Percentiles rank a stretch among this genome's conserved stretches.
Evolutionary conservation across 805 yeast species (phyloP).

Genomic region (Starmerella etchellsii): DNA sequence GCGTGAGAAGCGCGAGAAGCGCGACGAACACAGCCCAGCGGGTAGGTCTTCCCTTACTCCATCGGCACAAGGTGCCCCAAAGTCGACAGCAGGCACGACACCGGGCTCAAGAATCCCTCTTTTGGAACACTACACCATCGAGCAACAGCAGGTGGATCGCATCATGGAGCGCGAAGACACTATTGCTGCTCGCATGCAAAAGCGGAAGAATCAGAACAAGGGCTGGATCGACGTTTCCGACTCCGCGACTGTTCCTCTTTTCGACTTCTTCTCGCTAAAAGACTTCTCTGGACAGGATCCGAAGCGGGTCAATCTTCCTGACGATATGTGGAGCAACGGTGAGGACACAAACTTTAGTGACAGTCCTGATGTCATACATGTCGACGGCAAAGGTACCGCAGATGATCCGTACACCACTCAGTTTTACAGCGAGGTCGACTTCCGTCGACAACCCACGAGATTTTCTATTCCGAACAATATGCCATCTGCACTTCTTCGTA

Average conservation of each 20-base stretch:
- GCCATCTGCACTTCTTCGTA: constrained; percentile 6
- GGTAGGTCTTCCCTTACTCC: constrained; percentile 9
- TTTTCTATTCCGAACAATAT: constrained; percentile 8
- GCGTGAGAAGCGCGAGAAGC: constrained; percentile 16
- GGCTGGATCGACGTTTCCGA: constrained; percentile 79
- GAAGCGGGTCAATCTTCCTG: neutral
- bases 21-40: constrained; percentile 8
- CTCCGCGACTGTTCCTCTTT: constrained; percentile 70
- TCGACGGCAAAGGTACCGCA: neutral
- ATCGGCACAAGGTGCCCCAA: constrained; percentile 22
- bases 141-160: constrained; percentile 57
- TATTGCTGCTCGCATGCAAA: constrained; percentile 65
- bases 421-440: constrained; percentile 10
- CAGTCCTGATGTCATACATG: constrained; percentile 2
- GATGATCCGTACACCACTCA: neutral
- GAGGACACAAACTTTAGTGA: neutral
- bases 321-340: neutral
- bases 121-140: constrained; percentile 73
- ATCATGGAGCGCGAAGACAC: constrained; percentile 66
- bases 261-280: constrained; percentile 40
- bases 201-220: constrained; percentile 46
- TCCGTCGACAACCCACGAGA: constrained; percentile 8
- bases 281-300: neutral
- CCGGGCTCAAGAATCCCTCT: constrained; percentile 87
- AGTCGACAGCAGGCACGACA: constrained; percentile 12